These are phyloP conservation scores for Lathyrus tuberosus DNA, from an alignment of 306 rosid species.

Conservation along the genomic window DNA sequence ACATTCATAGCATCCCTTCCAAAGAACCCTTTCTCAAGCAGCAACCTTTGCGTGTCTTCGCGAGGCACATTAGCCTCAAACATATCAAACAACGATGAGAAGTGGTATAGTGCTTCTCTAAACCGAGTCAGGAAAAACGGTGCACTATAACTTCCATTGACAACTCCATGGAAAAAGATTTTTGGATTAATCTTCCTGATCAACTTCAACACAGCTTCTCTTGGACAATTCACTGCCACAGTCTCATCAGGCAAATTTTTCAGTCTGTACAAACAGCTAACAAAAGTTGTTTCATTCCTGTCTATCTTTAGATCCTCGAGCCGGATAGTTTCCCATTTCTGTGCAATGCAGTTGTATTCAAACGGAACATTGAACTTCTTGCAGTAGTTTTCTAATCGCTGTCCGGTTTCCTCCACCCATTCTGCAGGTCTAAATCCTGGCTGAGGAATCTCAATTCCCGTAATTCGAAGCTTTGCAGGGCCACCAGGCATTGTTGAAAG, in stretches of 20 bases:
- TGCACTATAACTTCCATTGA: constrained; percentile 68
- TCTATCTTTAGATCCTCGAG: constrained; percentile 59
- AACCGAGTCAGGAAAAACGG: constrained; percentile 79
- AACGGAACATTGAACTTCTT: constrained; percentile 61
- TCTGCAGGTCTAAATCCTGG: constrained; percentile 78
- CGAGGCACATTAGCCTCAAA: constrained; percentile 63
- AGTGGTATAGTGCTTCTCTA: constrained; percentile 71
- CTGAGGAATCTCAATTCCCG: constrained; percentile 75
- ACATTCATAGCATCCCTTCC: constrained; percentile 81
- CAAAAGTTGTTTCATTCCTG: constrained; percentile 50
- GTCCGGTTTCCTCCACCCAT: constrained; percentile 63
- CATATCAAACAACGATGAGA: constrained; percentile 77
- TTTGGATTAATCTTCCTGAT: constrained; percentile 70
- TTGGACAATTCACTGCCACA: constrained; percentile 49
- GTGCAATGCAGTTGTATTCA: constrained; percentile 58
- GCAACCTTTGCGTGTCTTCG: constrained; percentile 56
- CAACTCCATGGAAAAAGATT: constrained; percentile 70
- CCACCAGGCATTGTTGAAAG: constrained; percentile 59
- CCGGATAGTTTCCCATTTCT: constrained; percentile 65
- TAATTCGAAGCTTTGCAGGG: constrained; percentile 60
- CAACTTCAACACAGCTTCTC: constrained; percentile 68
- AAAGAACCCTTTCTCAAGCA: constrained; percentile 56
- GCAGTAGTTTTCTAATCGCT: constrained; percentile 61
- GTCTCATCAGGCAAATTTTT: constrained; percentile 69
- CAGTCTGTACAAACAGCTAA: constrained; percentile 65